These are phyloP conservation scores for Acacia pycnantha DNA, from an alignment of 331 rosid species.

Conservation along the genomic window DNA sequence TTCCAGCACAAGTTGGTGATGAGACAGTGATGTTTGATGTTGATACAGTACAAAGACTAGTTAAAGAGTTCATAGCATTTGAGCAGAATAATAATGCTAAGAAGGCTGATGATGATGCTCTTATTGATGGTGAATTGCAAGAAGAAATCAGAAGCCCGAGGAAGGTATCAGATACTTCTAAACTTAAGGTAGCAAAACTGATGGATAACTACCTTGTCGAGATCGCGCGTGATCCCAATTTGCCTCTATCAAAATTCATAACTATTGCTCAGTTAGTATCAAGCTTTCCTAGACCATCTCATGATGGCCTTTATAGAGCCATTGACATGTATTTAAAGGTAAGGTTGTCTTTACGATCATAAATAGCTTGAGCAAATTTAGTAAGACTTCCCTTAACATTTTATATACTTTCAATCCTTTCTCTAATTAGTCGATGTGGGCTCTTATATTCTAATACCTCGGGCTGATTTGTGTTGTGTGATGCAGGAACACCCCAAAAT, in stretches of 20 bases:
- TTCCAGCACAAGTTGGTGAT: constrained; percentile 49
- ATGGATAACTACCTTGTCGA: constrained; percentile 86
- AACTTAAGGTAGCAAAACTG: constrained; percentile 73
- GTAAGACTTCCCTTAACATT: background rate
- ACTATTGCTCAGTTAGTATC: constrained; percentile 65
- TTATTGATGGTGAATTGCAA: constrained; percentile 57
- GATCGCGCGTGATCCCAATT: constrained; percentile 67
- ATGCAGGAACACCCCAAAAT: constrained; percentile 90
- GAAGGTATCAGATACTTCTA: constrained; percentile 57
- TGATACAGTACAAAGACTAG: constrained; percentile 69
- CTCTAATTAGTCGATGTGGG: background rate
- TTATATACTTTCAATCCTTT: background rate
- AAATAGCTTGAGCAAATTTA: background rate
- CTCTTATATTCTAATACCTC: background rate
- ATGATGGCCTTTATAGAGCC: constrained; percentile 88
- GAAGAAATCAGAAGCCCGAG: constrained; percentile 67
- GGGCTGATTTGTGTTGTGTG: constrained; percentile 2
- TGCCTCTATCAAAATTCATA: constrained; percentile 58
- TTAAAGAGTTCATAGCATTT: constrained; percentile 59
- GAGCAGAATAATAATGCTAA: constrained; percentile 36
- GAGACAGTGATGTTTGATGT: constrained; percentile 51
- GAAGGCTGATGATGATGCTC: constrained; percentile 42
- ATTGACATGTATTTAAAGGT: constrained; percentile 88
- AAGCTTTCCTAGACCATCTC: constrained; percentile 69
- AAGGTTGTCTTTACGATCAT: background rate